Evolutionary conservation across 1,284 basidiomycete species (phyloP).

Genomic region (Apiotrichum gracile): DNA sequence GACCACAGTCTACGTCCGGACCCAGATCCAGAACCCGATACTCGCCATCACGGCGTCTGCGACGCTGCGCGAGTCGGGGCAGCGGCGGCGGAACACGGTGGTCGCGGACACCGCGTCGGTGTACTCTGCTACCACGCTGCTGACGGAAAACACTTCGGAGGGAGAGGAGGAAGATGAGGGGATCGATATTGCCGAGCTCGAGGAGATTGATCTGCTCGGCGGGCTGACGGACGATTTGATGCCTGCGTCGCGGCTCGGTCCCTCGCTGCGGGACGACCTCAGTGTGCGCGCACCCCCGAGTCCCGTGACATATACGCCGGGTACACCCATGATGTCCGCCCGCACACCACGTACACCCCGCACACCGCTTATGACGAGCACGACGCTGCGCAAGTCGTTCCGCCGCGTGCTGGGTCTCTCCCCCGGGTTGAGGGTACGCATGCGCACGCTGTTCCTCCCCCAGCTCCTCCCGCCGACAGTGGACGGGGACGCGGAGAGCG

Average conservation of each 20-base stretch:
- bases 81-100: constrained; percentile 10
- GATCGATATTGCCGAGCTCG: constrained; percentile 50
- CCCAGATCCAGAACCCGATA: constrained; percentile 64
- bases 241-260: constrained; percentile 33
- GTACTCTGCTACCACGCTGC: constrained; percentile 16
- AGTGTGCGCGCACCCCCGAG: constrained; percentile 11
- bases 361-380: constrained; percentile 6
- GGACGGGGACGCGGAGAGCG: constrained; percentile 51
- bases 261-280: constrained; percentile 30
- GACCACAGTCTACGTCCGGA: constrained; percentile 54
- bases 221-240: constrained; percentile 50
- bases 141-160: constrained; percentile 17
- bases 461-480: constrained; percentile 56
- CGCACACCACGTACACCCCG: background rate
- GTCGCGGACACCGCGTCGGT: constrained; percentile 23
- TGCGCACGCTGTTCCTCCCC: constrained; percentile 81
- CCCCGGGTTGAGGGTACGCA: constrained; percentile 75
- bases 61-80: constrained; percentile 55
- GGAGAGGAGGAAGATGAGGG: constrained; percentile 20
- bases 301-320: background rate
- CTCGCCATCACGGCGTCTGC: constrained; percentile 72
- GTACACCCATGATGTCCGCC: background rate
- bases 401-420: constrained; percentile 69
- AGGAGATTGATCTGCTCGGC: constrained; percentile 73
- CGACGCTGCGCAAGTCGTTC: constrained; percentile 74